A percentile compares a stretch with the other conserved stretches of the same genome.
phyloP scores from a whole-genome alignment of 495 filamentous ascomycete genomes.

The Chaetomidium leptoderma region DNA sequence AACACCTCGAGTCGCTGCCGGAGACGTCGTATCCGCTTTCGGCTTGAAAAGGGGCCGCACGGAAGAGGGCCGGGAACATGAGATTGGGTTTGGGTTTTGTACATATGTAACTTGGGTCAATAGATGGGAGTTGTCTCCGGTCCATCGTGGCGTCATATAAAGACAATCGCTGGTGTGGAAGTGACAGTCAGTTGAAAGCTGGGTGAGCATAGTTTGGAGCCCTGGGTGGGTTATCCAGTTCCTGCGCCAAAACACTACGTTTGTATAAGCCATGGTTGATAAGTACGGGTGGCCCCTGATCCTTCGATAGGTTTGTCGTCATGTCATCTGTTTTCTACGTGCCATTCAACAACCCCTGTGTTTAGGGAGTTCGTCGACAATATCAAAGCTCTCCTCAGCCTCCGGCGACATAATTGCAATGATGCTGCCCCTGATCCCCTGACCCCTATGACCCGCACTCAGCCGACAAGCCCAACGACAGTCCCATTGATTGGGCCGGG shows the following conservation, averaged over 20 bases:
- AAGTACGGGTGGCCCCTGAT: too few species aligned
- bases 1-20: constrained; percentile 74
- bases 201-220: too few species aligned
- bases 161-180: neutral
- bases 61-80: neutral
- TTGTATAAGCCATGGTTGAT: too few species aligned
- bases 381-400: neutral
- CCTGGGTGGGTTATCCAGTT: too few species aligned
- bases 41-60: constrained; percentile 10
- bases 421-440: neutral
- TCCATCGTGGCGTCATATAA: neutral
- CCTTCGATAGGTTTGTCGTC: too few species aligned
- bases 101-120: constrained; percentile 21
- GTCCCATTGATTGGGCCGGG: constrained; percentile 19
- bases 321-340: too few species aligned
- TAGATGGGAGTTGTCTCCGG: constrained; percentile 3
- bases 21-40: constrained; percentile 71
- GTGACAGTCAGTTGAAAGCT: neutral
- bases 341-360: too few species aligned
- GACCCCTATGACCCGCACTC: neutral
- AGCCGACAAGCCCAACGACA: constrained; percentile 18
- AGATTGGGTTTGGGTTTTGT: constrained; percentile 11
- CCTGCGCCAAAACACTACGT: too few species aligned
- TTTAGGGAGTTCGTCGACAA: too few species aligned
- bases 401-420: neutral